Percentiles rank a stretch among this genome's conserved stretches.
These are phyloP conservation scores for Taiwanofungus camphoratus DNA, from an alignment of 1,284 basidiomycete species.

Conservation along the genomic window DNA sequence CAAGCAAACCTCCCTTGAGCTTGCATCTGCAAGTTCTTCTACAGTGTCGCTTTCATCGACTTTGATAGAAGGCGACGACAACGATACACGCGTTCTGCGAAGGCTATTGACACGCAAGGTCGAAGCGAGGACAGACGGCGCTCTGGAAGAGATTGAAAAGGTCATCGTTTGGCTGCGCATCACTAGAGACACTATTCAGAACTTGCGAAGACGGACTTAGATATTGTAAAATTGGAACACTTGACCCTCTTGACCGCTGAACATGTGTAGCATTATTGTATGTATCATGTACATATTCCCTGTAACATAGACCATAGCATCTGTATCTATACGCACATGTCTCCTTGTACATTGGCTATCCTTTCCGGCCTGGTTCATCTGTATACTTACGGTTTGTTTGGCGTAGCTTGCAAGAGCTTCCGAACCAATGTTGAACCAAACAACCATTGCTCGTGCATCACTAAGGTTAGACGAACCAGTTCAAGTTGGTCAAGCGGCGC, in stretches of 20 bases:
- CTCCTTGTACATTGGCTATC: too few relatives aligned
- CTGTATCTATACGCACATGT: too few relatives aligned
- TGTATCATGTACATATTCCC: too few relatives aligned
- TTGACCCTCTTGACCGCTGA: too few relatives aligned
- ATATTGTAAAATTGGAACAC: background rate
- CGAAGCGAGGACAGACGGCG: constrained; percentile 46
- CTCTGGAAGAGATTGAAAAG: constrained; percentile 61
- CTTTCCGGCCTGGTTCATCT: too few relatives aligned
- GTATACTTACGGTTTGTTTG: too few relatives aligned
- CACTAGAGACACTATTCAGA: constrained; percentile 53
- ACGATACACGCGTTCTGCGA: constrained; percentile 53
- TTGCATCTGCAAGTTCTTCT: constrained; percentile 28
- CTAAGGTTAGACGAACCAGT: constrained; percentile 10
- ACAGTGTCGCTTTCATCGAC: constrained; percentile 31
- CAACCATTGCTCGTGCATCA: background rate
- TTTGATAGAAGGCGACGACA: constrained; percentile 42
- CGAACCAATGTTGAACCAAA: constrained; percentile 1
- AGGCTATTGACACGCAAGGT: constrained; percentile 58
- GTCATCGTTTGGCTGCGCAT: constrained; percentile 52
- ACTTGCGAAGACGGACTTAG: constrained; percentile 26
- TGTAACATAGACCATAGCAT: too few relatives aligned
- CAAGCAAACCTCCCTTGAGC: constrained; percentile 1
- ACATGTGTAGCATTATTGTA: too few relatives aligned
- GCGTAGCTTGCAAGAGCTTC: too few relatives aligned
- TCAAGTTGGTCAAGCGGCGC: background rate